Conservation (phyloP, 768 basidiomycete species). For the Dioszegia hungarica region DNA sequence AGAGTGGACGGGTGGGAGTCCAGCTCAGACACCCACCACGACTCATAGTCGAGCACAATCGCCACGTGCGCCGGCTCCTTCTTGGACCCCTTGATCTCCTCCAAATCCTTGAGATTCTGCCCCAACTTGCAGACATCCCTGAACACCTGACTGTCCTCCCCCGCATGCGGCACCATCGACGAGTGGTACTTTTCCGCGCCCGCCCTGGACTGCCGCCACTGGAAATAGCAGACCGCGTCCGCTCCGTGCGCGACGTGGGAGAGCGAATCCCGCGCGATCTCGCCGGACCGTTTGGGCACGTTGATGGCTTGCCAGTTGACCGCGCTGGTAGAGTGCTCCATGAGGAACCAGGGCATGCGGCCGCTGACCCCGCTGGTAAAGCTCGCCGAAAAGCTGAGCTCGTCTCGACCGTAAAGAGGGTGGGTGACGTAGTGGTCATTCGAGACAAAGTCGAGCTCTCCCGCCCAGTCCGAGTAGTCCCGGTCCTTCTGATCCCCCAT, state of each 20-base stretch:
- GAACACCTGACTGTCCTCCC: constrained; percentile 10
- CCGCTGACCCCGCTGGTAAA: constrained; percentile 8
- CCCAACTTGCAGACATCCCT: constrained; percentile 16
- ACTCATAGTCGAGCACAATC: constrained; percentile 15
- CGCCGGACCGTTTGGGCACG: constrained; percentile 7
- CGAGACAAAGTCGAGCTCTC: constrained; percentile 14
- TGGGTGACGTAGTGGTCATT: constrained; percentile 13
- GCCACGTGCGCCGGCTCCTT: constrained; percentile 9
- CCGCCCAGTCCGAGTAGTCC: constrained; percentile 5
- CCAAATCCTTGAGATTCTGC: constrained; percentile 10
- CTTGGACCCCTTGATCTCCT: constrained; percentile 9
- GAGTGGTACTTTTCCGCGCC: constrained; percentile 24
- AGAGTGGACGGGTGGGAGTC: constrained; percentile 12
- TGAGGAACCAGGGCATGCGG: constrained; percentile 15
- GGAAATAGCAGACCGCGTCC: constrained; percentile 20
- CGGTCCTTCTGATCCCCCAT: constrained; percentile 3
- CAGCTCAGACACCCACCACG: constrained; percentile 10
- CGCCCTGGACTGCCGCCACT: constrained; percentile 13
- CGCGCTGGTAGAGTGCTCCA: constrained; percentile 19
- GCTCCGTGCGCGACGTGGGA: constrained; percentile 16
- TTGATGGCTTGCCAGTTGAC: constrained; percentile 20
- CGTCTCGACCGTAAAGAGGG: constrained; percentile 1
- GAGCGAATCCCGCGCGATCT: constrained; percentile 11
- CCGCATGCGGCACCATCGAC: constrained; percentile 17
- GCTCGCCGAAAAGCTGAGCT: constrained; percentile 14